A percentile compares a stretch with the other conserved stretches of the same genome.
Conservation (phyloP, 768 basidiomycete species). For the Lepiota subincarnata region DNA sequence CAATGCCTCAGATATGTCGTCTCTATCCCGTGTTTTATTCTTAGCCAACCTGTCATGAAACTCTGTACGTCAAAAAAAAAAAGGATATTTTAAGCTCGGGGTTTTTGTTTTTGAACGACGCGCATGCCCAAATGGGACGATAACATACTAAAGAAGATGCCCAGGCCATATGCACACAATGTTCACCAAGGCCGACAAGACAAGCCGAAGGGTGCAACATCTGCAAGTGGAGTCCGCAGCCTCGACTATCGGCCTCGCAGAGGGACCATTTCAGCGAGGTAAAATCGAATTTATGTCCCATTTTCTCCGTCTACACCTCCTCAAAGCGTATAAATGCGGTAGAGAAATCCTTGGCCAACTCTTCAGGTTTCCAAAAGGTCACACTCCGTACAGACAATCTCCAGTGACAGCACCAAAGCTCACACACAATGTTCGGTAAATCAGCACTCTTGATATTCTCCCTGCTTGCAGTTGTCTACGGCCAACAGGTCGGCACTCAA, state of each 20-base stretch:
- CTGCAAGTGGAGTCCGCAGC: neutral
- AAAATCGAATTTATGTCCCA: neutral
- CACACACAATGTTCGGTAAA: slow-evolving; percentile 1
- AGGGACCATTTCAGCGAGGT: neutral
- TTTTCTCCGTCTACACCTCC: neutral
- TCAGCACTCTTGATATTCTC: slow-evolving; percentile 23
- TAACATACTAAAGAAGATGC: neutral
- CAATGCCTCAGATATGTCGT: too few relatives aligned
- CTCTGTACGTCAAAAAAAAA: too few relatives aligned
- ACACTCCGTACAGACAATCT: too few relatives aligned
- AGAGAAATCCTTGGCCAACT: neutral
- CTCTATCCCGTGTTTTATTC: too few relatives aligned
- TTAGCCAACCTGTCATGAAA: too few relatives aligned
- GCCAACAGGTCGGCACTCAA: slow-evolving; percentile 39
- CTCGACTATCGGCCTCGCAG: neutral
- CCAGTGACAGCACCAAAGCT: neutral
- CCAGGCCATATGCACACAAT: neutral
- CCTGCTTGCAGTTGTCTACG: slow-evolving; percentile 27
- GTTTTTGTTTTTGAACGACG: too few relatives aligned
- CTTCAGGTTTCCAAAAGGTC: neutral
- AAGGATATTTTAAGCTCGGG: too few relatives aligned
- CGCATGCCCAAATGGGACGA: neutral
- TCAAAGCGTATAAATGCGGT: neutral
- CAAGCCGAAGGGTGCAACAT: neutral
- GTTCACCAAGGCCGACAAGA: neutral